Evolutionary conservation across 2,329 filamentous ascomycete species (phyloP).

Genomic region (Paraconiothyrium brasiliense): DNA sequence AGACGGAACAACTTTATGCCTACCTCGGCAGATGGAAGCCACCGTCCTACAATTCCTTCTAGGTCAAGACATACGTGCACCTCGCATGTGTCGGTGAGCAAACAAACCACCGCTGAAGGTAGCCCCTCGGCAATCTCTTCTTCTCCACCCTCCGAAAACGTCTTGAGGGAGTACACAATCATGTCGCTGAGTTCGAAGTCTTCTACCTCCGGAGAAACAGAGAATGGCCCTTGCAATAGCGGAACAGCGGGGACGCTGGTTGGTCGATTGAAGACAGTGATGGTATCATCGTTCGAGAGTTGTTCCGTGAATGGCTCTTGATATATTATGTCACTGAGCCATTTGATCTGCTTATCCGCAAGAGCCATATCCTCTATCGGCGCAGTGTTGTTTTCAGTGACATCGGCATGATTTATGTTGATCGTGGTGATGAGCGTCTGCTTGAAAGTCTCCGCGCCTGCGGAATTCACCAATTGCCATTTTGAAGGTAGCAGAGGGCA

Average conservation of each 20-base stretch:
- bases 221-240: slow-evolving; percentile 70
- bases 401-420: slow-evolving; percentile 67
- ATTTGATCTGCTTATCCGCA: slow-evolving; percentile 66
- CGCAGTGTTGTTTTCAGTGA: slow-evolving; percentile 45
- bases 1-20: background rate
- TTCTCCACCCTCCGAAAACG: slow-evolving; percentile 61
- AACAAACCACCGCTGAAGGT: slow-evolving; percentile 66
- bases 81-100: slow-evolving; percentile 64
- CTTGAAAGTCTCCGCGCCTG: slow-evolving; percentile 70
- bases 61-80: slow-evolving; percentile 69
- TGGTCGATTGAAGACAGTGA: slow-evolving; percentile 67
- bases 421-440: slow-evolving; percentile 85
- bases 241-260: slow-evolving; percentile 64
- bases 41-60: slow-evolving; percentile 69
- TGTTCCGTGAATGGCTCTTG: slow-evolving; percentile 60
- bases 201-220: slow-evolving; percentile 60
- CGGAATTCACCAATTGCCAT: slow-evolving; percentile 69
- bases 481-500: slow-evolving; percentile 88
- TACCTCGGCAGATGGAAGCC: slow-evolving; percentile 62
- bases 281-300: slow-evolving; percentile 51
- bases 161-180: slow-evolving; percentile 62
- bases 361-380: slow-evolving; percentile 54
- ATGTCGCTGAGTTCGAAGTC: slow-evolving; percentile 69
- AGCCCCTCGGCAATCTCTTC: slow-evolving; percentile 60
- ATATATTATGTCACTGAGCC: slow-evolving; percentile 59